Conservation (phyloP, 2,329 filamentous ascomycete genomes). For the Botrytis elliptica region DNA sequence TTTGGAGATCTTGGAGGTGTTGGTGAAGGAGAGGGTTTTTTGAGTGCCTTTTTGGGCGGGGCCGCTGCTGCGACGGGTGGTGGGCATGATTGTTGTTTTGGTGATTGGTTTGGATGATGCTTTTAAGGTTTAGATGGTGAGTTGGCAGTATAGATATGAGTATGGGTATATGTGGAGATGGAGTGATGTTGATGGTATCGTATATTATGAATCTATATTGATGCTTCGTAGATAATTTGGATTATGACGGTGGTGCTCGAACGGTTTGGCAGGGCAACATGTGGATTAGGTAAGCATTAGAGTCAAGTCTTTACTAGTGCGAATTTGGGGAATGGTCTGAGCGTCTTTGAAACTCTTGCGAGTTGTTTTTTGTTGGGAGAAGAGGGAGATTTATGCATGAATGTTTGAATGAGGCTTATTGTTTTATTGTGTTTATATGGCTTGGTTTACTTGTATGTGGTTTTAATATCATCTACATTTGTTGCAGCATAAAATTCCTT, state of each 20-base stretch:
- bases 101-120: constrained; percentile 17
- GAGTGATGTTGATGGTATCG: background rate
- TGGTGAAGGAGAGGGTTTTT: constrained; percentile 64
- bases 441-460: background rate
- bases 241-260: background rate
- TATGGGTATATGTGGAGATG: no score
- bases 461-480: background rate
- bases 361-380: constrained; percentile 8
- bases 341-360: background rate
- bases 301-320: background rate
- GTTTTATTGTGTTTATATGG: background rate
- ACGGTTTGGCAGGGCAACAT: constrained; percentile 11
- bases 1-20: constrained; percentile 58
- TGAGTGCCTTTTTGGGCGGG: constrained; percentile 43
- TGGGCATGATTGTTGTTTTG: constrained; percentile 16
- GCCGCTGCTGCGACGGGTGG: constrained; percentile 42
- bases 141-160: background rate
- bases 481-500: background rate
- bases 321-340: background rate
- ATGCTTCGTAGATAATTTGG: background rate
- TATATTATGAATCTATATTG: background rate
- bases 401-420: background rate
- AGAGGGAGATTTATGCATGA: background rate
- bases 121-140: background rate
- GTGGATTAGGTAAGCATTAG: background rate